phyloP scores from a whole-genome alignment of 2,329 filamentous ascomycete species.

The Colletotrichum theobromicola region DNA sequence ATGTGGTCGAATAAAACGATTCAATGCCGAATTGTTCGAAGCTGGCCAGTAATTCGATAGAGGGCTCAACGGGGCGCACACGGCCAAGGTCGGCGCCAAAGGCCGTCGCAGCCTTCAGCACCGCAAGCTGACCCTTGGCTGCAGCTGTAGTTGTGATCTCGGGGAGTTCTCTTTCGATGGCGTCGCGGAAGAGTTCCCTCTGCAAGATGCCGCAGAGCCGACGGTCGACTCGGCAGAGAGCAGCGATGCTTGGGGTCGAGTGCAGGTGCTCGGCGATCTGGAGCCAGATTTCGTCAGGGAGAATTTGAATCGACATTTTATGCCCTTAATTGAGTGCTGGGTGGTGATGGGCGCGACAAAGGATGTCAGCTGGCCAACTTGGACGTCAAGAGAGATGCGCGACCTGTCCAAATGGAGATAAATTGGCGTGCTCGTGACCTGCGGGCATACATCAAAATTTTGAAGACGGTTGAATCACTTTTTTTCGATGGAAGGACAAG shows the following conservation, averaged over 20 bases:
- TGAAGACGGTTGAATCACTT: not conserved
- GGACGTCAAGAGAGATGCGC: not conserved
- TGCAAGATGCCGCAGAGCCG: not conserved
- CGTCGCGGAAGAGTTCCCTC: not conserved
- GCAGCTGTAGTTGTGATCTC: not conserved
- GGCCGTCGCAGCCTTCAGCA: not conserved
- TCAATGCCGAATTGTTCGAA: not conserved
- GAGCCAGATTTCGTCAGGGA: not conserved
- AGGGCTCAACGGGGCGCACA: not conserved
- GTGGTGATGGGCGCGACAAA: accelerated
- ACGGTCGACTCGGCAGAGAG: not conserved
- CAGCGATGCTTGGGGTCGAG: not conserved
- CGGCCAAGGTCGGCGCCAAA: not conserved
- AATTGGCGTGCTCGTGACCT: accelerated
- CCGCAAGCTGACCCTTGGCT: not conserved
- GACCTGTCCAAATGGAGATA: not conserved
- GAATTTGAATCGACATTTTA: not conserved
- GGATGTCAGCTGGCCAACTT: not conserved
- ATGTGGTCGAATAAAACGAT: accelerated
- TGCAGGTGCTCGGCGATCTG: not conserved
- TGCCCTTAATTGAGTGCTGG: accelerated
- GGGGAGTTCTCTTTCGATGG: not conserved
- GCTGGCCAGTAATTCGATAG: not conserved
- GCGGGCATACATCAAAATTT: accelerated
- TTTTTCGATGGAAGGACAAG: not conserved